Percentiles rank a stretch among this genome's conserved stretches.
phyloP scores from a whole-genome alignment of 768 basidiomycete species.

The Mrakia hoshinonis region DNA sequence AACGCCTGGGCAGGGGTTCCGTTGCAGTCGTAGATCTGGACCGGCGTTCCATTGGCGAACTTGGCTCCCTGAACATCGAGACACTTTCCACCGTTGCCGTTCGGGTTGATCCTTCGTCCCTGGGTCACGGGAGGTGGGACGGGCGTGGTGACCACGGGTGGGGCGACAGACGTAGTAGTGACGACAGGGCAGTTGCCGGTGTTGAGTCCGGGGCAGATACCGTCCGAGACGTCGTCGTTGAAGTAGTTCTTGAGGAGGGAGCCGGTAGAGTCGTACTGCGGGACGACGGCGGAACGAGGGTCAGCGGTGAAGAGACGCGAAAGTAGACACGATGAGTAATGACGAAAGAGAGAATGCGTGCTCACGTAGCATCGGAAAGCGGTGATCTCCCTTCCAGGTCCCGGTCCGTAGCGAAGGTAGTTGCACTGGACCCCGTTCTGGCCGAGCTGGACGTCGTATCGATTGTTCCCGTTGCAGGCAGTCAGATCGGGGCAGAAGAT shows the following conservation, averaged over 20 bases:
- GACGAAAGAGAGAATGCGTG: background rate
- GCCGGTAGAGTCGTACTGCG: background rate
- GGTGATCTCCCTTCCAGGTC: background rate
- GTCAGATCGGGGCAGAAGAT: background rate
- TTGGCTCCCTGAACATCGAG: background rate
- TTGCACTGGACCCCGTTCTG: background rate
- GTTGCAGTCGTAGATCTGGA: conserved; percentile 15
- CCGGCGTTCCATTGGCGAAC: background rate
- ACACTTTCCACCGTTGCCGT: background rate
- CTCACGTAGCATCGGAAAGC: background rate
- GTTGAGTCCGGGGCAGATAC: background rate
- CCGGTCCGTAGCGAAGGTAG: background rate
- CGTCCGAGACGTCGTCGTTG: background rate
- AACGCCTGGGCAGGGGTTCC: conserved; percentile 2
- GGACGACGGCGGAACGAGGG: background rate
- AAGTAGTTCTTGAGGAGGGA: background rate
- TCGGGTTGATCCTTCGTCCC: background rate
- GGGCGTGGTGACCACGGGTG: background rate
- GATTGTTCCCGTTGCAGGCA: background rate
- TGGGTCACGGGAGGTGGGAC: background rate
- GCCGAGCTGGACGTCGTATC: too few species aligned
- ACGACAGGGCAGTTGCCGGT: background rate
- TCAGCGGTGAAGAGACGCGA: background rate
- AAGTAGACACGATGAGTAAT: background rate
- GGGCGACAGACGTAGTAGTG: background rate